These are phyloP conservation scores for Oryza coarctata DNA, from an alignment of 176 grass and related monocot genomes.

Conservation along the genomic window DNA sequence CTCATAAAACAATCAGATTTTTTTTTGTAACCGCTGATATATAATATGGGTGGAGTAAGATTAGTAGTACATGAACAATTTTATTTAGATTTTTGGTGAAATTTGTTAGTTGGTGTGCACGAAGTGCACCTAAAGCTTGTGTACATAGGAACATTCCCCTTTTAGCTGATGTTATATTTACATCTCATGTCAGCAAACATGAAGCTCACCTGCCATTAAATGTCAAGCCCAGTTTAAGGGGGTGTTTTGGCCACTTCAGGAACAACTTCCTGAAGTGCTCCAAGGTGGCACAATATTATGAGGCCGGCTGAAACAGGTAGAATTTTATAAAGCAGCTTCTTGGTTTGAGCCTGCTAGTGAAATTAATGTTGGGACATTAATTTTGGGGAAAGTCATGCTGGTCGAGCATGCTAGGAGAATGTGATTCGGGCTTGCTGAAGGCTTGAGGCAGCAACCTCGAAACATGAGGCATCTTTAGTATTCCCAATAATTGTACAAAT, in stretches of 20 bases:
- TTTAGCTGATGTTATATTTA: background rate
- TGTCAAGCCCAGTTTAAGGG: background rate
- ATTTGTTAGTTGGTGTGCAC: background rate
- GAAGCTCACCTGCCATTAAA: background rate
- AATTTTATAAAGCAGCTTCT: background rate
- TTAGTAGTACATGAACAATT: background rate
- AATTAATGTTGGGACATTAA: background rate
- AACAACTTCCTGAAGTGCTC: background rate
- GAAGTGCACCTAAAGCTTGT: background rate
- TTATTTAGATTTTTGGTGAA: background rate
- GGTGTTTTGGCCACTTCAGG: background rate
- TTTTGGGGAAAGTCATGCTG: background rate
- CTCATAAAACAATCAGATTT: background rate
- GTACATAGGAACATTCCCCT: background rate
- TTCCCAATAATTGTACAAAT: slow-evolving; percentile 9
- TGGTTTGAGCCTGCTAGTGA: background rate
- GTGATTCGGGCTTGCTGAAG: background rate
- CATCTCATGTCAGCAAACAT: background rate
- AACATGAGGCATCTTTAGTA: background rate
- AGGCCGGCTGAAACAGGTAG: background rate
- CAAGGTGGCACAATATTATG: background rate
- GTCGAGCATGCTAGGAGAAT: background rate
- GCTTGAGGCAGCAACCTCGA: background rate
- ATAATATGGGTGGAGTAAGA: background rate
- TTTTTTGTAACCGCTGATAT: background rate